phyloP scores from a whole-genome alignment of 2,329 filamentous ascomycete genomes.

The Trichophyton benhamiae region DNA sequence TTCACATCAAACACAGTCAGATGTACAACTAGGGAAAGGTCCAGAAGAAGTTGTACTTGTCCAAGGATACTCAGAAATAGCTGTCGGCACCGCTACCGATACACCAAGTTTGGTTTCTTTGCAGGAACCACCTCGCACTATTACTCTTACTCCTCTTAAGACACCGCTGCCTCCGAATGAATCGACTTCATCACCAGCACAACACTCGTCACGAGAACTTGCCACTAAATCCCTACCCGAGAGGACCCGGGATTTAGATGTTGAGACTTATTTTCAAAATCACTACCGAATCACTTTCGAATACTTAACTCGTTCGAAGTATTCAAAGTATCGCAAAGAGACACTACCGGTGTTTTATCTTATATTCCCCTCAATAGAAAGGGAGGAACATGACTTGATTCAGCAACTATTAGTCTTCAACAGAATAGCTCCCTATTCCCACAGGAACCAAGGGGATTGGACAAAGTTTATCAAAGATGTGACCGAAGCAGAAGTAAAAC shows the following conservation, averaged over 20 bases:
- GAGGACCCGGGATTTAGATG: constrained; percentile 3
- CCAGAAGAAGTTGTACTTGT: neutral
- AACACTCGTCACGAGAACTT: neutral
- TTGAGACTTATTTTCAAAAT: constrained; percentile 9
- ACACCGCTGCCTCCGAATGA: neutral
- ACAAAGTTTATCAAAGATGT: constrained; percentile 22
- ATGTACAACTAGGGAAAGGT: neutral
- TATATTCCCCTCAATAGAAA: constrained; percentile 20
- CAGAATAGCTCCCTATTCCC: constrained; percentile 21
- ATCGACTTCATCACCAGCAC: neutral
- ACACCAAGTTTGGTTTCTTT: neutral
- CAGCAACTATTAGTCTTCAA: constrained; percentile 18
- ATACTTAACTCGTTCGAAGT: constrained; percentile 17
- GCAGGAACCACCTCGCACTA: neutral
- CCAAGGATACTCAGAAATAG: neutral
- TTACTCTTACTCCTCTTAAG: neutral
- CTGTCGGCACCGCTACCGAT: neutral
- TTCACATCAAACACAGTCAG: neutral
- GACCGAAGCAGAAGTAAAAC: constrained; percentile 17
- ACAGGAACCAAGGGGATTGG: constrained; percentile 24
- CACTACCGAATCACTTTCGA: constrained; percentile 20
- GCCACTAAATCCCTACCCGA: neutral
- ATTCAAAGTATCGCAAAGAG: constrained; percentile 12
- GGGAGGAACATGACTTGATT: constrained; percentile 20
- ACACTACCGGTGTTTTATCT: constrained; percentile 24